phyloP scores from a whole-genome alignment of 768 basidiomycete genomes.

The Podaxis sp. region DNA sequence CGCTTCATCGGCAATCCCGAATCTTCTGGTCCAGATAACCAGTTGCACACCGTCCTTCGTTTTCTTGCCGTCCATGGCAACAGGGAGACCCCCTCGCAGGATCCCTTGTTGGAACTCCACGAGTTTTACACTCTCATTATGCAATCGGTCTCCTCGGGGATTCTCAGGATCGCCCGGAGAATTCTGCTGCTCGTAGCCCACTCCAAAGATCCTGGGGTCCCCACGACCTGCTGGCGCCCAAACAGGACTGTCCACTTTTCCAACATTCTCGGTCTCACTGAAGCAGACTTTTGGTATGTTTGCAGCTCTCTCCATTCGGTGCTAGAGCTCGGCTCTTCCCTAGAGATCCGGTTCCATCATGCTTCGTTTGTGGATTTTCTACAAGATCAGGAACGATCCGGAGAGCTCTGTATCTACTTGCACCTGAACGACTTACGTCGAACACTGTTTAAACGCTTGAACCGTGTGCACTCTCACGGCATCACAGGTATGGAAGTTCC shows the following conservation, averaged over 20 bases:
- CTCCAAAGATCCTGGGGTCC: too few relatives aligned
- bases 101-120: too few relatives aligned
- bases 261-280: background rate
- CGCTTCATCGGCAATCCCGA: too few relatives aligned
- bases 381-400: background rate
- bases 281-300: background rate
- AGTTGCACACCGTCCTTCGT: too few relatives aligned
- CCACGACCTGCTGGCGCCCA: background rate
- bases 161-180: too few relatives aligned
- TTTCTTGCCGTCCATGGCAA: too few relatives aligned
- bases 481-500: background rate
- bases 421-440: background rate
- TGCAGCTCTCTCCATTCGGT: background rate
- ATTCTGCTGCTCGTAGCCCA: too few relatives aligned
- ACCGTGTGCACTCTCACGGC: background rate
- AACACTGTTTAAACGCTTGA: background rate
- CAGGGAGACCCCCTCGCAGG: too few relatives aligned
- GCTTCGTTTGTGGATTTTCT: background rate
- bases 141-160: too few relatives aligned
- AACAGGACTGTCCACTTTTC: background rate
- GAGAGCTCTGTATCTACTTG: background rate
- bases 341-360: background rate
- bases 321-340: background rate
- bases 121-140: too few relatives aligned
- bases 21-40: too few relatives aligned